Base-by-base conservation (phyloP, 768 basidiomycete genomes). In the Pulveroboletus ravenelii region DNA sequence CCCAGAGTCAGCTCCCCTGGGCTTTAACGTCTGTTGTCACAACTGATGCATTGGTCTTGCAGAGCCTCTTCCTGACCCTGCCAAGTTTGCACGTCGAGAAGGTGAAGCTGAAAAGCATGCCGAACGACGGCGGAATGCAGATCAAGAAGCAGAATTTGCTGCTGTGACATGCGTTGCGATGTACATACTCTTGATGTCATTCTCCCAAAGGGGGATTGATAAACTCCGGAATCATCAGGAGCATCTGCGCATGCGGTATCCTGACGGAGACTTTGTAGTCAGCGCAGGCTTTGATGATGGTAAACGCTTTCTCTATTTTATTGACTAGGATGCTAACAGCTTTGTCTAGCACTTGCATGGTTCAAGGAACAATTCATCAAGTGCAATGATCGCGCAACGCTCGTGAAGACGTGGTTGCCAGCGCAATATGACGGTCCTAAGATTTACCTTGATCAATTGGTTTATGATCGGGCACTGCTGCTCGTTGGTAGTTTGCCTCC, bases 281-380 rank as follows among this genome's bases (percentile, higher is more conserved):
- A 89, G 85, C 72, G 79, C 88, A 63, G 85, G 88, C 23, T 93
- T 87, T 57, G 82, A 87, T 57, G 85, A 86, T 62, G 87, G 89
- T 89, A 39, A 34, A 20, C 5, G 8, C 65, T 65, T 5, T 12
- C n/a, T 40, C 3, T 5, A 20, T 30, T n/a, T 15, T 34, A 29
- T 42, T 43, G 45, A 47, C 45, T 51, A 61, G 13, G 55, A 50
- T 30, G 48, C 51, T 41, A 30, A 54, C 3, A 1, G 7, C 17
- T 49, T 3, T 41, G 34, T 31, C 25, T 41, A 91, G 89, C 89
- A 6, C 71, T 90, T 34, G 70, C 81, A 46, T 99, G 93, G 94
- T 93, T 96, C 72, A 89, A 88, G 62, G 84, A 86, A 12, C 87
- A 93, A 55, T 99, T 96, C 67, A 82, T 93, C 61, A 93, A 94